phyloP scores from a whole-genome alignment of 768 basidiomycete genomes.

The Mycena kentingensis region DNA sequence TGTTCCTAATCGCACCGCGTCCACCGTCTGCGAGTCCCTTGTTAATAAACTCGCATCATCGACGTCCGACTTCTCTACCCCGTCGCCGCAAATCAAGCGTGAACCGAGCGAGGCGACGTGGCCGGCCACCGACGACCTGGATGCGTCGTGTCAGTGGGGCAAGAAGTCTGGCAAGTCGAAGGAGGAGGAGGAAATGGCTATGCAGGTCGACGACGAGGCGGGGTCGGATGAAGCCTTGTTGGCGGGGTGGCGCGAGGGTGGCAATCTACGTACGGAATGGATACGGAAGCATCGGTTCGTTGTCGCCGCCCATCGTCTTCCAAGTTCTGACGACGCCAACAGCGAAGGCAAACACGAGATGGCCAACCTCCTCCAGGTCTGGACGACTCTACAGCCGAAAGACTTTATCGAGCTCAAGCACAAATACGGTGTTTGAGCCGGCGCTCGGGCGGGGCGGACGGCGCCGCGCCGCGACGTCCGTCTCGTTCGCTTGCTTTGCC shows the following conservation, averaged over 20 bases:
- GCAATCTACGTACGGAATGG: slow-evolving; percentile 57
- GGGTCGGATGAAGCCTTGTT: slow-evolving; percentile 23
- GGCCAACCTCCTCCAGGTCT: slow-evolving; percentile 46
- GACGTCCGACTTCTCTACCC: too few relatives aligned
- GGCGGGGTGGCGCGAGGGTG: slow-evolving; percentile 55
- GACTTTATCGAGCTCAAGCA: slow-evolving; percentile 58
- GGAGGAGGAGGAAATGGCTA: slow-evolving; percentile 35
- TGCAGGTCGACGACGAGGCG: slow-evolving; percentile 31
- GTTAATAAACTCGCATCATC: slow-evolving; percentile 47
- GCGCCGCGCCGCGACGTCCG: too few relatives aligned
- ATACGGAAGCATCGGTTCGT: slow-evolving; percentile 55
- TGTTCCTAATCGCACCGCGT: slow-evolving; percentile 60
- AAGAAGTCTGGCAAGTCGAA: slow-evolving; percentile 35
- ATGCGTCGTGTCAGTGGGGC: slow-evolving; percentile 36
- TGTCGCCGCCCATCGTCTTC: slow-evolving; percentile 2
- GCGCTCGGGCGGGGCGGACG: too few relatives aligned
- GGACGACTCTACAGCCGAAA: slow-evolving; percentile 50
- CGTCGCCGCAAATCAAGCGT: slow-evolving; percentile 41
- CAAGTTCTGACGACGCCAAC: slow-evolving; percentile 14
- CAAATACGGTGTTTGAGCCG: slow-evolving; percentile 52
- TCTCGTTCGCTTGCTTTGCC: too few relatives aligned
- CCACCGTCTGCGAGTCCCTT: slow-evolving; percentile 52
- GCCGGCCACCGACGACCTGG: slow-evolving; percentile 29
- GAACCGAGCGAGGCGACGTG: slow-evolving; percentile 43
- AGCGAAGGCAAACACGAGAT: slow-evolving; percentile 64